phyloP scores from a whole-genome alignment of 257 asterid genomes.

The Anisodus acutangulus region DNA sequence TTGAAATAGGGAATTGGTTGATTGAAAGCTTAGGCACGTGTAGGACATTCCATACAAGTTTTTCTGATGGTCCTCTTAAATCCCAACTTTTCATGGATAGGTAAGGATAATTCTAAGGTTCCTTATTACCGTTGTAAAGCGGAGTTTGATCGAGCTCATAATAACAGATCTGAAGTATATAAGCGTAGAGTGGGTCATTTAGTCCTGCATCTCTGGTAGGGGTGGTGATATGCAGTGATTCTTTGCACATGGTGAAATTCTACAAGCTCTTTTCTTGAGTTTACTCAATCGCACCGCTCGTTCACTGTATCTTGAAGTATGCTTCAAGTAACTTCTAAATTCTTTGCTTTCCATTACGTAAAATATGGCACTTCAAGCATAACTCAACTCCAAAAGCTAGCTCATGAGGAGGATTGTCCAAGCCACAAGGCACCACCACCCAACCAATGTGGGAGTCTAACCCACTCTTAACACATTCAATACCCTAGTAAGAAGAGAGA shows the following conservation, averaged over 20 bases:
- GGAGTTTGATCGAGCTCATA: not conserved
- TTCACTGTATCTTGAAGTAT: not conserved
- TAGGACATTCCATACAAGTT: not conserved
- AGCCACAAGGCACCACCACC: too few relatives aligned
- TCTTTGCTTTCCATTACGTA: not conserved
- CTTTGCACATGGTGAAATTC: too few relatives aligned
- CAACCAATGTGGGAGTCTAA: too few relatives aligned
- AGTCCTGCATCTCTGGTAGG: too few relatives aligned
- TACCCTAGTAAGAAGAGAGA: not conserved
- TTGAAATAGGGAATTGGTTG: not conserved
- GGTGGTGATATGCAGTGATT: too few relatives aligned
- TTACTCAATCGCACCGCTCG: not conserved
- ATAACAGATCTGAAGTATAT: not conserved
- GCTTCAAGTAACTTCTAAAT: not conserved
- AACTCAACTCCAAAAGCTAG: too few relatives aligned
- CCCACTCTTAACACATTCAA: too few relatives aligned
- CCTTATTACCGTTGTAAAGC: not conserved
- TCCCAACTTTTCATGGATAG: not conserved
- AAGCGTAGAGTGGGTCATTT: not conserved
- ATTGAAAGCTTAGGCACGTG: not conserved
- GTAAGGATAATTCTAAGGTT: not conserved
- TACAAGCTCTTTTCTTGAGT: not conserved
- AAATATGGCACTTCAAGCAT: too few relatives aligned
- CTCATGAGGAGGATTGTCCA: too few relatives aligned
- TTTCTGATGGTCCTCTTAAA: not conserved